Conservation (phyloP, 768 basidiomycete species). For the Russula griseocarnosa region DNA sequence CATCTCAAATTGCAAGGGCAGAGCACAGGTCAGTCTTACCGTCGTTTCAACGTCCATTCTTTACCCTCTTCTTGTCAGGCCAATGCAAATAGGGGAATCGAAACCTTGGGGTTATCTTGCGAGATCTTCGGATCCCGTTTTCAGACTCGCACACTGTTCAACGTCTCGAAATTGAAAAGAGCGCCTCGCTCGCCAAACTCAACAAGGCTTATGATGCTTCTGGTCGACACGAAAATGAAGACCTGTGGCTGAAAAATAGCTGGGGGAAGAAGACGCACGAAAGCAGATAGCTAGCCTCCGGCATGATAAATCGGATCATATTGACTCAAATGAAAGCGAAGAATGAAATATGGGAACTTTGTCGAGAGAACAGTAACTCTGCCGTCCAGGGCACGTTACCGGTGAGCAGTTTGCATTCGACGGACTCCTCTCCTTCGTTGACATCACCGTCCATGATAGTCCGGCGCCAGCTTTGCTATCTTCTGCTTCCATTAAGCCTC, state of each 20-base stretch:
- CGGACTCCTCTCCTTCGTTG: constrained; percentile 9
- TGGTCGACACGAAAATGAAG: constrained; percentile 87
- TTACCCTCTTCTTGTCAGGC: constrained; percentile 43
- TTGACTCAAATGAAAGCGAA: neutral
- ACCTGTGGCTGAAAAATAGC: constrained; percentile 59
- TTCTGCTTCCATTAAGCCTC: constrained; percentile 18
- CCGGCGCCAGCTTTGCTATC: neutral
- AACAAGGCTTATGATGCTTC: constrained; percentile 67
- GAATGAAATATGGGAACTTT: neutral
- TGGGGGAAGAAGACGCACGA: constrained; percentile 81
- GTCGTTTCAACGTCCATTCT: neutral
- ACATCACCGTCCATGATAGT: constrained; percentile 16
- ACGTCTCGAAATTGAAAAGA: constrained; percentile 79
- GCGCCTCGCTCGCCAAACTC: constrained; percentile 71
- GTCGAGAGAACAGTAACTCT: neutral
- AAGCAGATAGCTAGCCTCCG: constrained; percentile 82
- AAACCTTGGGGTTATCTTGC: constrained; percentile 92
- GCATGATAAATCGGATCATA: constrained; percentile 81
- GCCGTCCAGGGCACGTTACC: neutral
- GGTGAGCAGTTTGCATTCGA: neutral
- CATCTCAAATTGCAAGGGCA: constrained; percentile 76
- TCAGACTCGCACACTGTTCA: constrained; percentile 59
- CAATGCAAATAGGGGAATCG: constrained; percentile 98
- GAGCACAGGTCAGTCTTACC: constrained; percentile 57
- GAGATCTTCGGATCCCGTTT: constrained; percentile 75